These are phyloP conservation scores for Mucor racemosus DNA, from an alignment of 371 early-diverging fungal genomes.

Conservation along the genomic window DNA sequence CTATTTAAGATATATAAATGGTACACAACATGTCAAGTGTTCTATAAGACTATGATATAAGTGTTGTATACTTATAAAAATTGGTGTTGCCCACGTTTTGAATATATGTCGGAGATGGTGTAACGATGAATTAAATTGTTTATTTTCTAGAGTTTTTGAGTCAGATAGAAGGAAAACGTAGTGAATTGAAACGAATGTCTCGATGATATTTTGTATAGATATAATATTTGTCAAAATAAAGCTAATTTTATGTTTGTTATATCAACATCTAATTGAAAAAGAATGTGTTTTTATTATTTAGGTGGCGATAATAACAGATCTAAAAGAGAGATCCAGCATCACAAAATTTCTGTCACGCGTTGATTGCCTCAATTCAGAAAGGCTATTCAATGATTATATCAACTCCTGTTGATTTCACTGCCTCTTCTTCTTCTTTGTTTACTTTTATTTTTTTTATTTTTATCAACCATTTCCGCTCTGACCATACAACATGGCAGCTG, in stretches of 20 bases:
- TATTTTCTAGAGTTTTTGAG: neutral
- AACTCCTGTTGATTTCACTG: constrained; percentile 7
- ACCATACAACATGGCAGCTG: constrained; percentile 26
- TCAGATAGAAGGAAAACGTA: neutral
- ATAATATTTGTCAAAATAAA: neutral
- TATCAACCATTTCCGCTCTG: constrained; percentile 15
- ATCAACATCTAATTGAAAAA: neutral
- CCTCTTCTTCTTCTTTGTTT: constrained; percentile 4
- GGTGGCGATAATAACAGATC: constrained; percentile 7
- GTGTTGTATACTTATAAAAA: constrained; percentile 7
- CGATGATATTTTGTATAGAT: neutral
- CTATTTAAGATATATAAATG: neutral
- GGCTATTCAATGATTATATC: constrained; percentile 16
- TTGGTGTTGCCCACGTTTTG: constrained; percentile 23
- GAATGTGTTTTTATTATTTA: constrained; percentile 19
- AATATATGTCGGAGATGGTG: constrained; percentile 8
- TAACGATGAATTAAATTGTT: constrained; percentile 7
- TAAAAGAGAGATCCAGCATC: constrained; percentile 12
- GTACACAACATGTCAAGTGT: constrained; percentile 7
- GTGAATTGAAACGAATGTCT: neutral
- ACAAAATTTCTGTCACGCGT: constrained; percentile 30
- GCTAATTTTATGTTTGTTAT: neutral
- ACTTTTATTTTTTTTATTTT: constrained; percentile 20
- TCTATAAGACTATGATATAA: neutral
- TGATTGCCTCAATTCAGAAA: constrained; percentile 33